A percentile compares a stretch with the other conserved stretches of the same genome.
These are phyloP conservation scores for Sambucus nigra DNA, from an alignment of 129 eudicot genomes.

Conservation along the genomic window DNA sequence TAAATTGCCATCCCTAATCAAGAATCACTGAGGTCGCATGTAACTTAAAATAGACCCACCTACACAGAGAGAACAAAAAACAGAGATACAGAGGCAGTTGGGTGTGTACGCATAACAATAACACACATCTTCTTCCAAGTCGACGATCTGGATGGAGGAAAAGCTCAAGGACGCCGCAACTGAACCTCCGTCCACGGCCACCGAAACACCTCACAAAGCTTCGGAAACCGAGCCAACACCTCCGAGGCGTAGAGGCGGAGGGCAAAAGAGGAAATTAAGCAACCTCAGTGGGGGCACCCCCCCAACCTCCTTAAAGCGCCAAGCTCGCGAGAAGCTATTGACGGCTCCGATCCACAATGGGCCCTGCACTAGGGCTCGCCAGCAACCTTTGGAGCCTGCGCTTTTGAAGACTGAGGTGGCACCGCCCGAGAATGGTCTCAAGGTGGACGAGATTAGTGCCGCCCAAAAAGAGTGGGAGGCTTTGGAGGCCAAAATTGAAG, in stretches of 20 bases:
- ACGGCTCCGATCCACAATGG: conserved; percentile 81
- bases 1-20: too few relatives aligned
- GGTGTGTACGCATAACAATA: too few relatives aligned
- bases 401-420: conserved; percentile 27
- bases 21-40: background rate
- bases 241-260: conserved; percentile 77
- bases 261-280: conserved; percentile 54
- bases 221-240: conserved; percentile 36
- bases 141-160: conserved; percentile 51
- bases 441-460: conserved; percentile 32
- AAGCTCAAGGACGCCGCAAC: conserved; percentile 39
- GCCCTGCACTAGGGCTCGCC: conserved; percentile 74
- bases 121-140: too few relatives aligned
- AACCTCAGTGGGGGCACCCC: conserved; percentile 30
- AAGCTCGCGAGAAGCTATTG: conserved; percentile 60
- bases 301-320: conserved; percentile 58
- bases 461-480: conserved; percentile 58
- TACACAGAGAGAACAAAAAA: conserved; percentile 1
- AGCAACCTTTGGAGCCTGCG: conserved; percentile 45
- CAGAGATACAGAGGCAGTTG: conserved; percentile 6
- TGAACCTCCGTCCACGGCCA: conserved; percentile 34
- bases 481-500: conserved; percentile 63
- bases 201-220: conserved; percentile 18
- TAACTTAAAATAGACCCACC: background rate
- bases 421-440: conserved; percentile 17